Evolutionary conservation across 495 filamentous ascomycete species (phyloP).

Genomic region (Trypethelium eluteriae): DNA sequence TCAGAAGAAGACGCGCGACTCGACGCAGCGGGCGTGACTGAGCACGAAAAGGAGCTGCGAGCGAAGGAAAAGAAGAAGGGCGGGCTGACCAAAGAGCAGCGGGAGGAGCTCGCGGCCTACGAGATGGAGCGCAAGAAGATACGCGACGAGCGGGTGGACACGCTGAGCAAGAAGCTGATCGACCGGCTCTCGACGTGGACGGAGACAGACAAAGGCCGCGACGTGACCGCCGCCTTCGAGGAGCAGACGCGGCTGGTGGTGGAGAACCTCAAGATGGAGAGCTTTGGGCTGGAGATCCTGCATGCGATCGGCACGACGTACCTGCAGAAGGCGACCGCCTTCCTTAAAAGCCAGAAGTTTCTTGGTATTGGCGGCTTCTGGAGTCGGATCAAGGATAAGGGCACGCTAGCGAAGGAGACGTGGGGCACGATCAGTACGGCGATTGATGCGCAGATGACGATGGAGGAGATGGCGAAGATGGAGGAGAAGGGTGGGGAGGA

Average conservation of each 20-base stretch:
- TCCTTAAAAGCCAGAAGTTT: conserved; percentile 93
- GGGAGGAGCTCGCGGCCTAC: conserved; percentile 78
- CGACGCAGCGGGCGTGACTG: conserved; percentile 59
- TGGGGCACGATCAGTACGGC: conserved; percentile 96
- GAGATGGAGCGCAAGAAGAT: conserved; percentile 76
- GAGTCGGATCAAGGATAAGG: conserved; percentile 89
- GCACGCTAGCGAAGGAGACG: conserved; percentile 90
- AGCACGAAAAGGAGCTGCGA: conserved; percentile 68
- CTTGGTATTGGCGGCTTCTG: conserved; percentile 94
- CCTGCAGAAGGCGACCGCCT: conserved; percentile 71
- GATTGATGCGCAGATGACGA: conserved; percentile 96
- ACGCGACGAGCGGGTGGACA: conserved; percentile 85
- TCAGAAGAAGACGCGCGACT: conserved; percentile 77
- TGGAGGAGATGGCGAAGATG: conserved; percentile 97
- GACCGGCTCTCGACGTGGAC: conserved; percentile 94
- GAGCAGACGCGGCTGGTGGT: conserved; percentile 92
- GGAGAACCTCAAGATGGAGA: conserved; percentile 98
- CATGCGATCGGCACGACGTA: conserved; percentile 92
- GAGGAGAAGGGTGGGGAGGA: conserved; percentile 94
- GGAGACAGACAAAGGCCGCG: conserved; percentile 80
- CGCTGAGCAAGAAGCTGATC: conserved; percentile 72
- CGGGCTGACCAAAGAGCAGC: conserved; percentile 78
- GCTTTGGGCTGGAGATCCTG: conserved; percentile 92
- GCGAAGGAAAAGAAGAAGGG: conserved; percentile 85
- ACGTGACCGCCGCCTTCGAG: conserved; percentile 82